A percentile compares a stretch with the other conserved stretches of the same genome.
Conservation (phyloP, 2,329 filamentous ascomycete species). For the Dothideomycetes sp. region DNA sequence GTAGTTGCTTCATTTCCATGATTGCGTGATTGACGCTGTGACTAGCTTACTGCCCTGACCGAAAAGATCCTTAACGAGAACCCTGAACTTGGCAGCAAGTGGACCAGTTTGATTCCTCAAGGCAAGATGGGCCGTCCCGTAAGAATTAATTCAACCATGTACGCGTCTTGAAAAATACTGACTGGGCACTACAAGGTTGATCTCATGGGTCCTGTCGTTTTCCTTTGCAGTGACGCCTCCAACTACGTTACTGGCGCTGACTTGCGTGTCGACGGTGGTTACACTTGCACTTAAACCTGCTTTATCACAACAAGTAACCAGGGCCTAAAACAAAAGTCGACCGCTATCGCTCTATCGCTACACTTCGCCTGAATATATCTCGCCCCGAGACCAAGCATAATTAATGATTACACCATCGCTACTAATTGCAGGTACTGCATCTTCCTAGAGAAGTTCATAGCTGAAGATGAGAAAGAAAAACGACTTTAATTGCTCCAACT, state of each 20-base stretch:
- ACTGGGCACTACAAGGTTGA: constrained; percentile 45
- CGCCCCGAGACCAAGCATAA: too few species aligned
- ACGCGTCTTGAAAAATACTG: constrained; percentile 22
- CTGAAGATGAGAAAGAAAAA: too few species aligned
- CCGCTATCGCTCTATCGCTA: too few species aligned
- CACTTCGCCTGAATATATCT: too few species aligned
- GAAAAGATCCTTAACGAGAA: constrained; percentile 92
- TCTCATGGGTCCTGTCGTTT: constrained; percentile 85
- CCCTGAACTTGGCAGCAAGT: constrained; percentile 78
- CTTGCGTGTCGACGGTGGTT: constrained; percentile 36
- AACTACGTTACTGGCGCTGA: constrained; percentile 55
- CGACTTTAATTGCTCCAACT: too few species aligned
- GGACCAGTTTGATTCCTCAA: constrained; percentile 84
- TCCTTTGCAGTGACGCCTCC: constrained; percentile 71
- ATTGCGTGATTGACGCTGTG: constrained; percentile 13
- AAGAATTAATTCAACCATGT: too few species aligned
- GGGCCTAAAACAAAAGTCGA: too few species aligned
- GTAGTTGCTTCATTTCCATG: constrained; percentile 18
- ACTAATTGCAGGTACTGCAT: too few species aligned
- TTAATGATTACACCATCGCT: too few species aligned
- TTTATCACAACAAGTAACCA: too few species aligned
- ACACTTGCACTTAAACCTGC: constrained; percentile 29
- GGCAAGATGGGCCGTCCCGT: constrained; percentile 82
- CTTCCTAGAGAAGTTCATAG: too few species aligned
- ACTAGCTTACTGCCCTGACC: constrained; percentile 48